Evolutionary conservation across 208 protist species (phyloP), one percentile per base, ranked within the genome.

Genomic region (Naegleria gruberi): DNA sequence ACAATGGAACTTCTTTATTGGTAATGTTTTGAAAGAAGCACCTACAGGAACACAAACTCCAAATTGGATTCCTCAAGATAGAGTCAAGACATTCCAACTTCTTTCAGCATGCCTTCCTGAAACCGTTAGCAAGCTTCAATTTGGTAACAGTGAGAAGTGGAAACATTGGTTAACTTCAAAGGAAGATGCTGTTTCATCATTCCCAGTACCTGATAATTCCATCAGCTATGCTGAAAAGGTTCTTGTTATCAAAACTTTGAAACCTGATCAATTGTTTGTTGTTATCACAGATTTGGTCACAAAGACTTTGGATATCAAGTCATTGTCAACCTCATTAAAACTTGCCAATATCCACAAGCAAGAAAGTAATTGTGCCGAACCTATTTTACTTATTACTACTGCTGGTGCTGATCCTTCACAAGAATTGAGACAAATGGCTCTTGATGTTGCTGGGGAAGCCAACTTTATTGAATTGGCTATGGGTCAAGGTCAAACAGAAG

Each of bases 1-100:
- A 34, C 97, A 98, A 93, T 98, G 98, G 97, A 94, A 97, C 84
- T 96, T 98, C 92, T 98, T 99, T 92, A 93, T 97, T 30, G 95
- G 96, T 82, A 92, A 73, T 55, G n/a, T 55, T 37, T 10, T 65
- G 2, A 93, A 96, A 82, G 91, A 91, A 46, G 82, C 88, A 89
- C 89, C 88, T 12, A 90, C 91, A 65, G 92, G 86, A 47, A 87
- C 85, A 65, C 91, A 91, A n/a, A 89, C 97, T 40, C 96, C 97
- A 15, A 95, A 92, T 26, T 98, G 97, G 94, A 95, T 98, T 30
- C 90, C 97, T 43, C 92, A 93, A 0, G 96, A 98, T 93, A 96
- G 94, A 90, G 85, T 92, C n/a, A 94, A 96, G 73, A 91, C 93
- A 94, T 23, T 97, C 93, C 90, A 92, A 93, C 89, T 94, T 91